phyloP scores from a whole-genome alignment of 2,329 filamentous ascomycete genomes.

The Coniella lustricola region DNA sequence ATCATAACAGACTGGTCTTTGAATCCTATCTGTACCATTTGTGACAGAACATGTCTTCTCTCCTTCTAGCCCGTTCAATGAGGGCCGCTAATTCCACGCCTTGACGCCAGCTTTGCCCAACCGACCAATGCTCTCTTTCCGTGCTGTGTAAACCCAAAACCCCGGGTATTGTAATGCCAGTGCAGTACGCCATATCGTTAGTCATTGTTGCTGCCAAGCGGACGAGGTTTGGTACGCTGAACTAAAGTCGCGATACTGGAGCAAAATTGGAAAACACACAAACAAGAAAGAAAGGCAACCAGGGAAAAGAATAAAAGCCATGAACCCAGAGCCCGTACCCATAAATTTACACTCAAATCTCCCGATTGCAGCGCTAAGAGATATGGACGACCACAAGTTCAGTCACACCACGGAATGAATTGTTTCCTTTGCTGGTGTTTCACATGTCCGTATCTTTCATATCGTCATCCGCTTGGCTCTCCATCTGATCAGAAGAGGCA shows the following conservation, averaged over 20 bases:
- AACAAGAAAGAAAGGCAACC: no score
- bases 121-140: conserved; percentile 11
- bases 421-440: not conserved
- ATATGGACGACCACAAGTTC: not conserved
- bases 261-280: not conserved
- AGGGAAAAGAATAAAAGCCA: no score
- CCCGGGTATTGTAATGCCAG: not conserved
- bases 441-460: conserved; percentile 25
- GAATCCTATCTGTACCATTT: conserved; percentile 8
- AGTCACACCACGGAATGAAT: not conserved
- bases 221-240: not conserved
- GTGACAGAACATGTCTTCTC: conserved; percentile 1
- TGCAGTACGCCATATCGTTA: conserved; percentile 10
- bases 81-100: conserved; percentile 5
- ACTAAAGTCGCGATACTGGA: no score
- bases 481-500: conserved; percentile 48
- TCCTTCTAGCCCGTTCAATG: not conserved
- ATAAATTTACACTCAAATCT: no score
- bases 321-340: no score
- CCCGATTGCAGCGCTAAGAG: not conserved
- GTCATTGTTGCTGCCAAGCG: conserved; percentile 7
- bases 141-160: conserved; percentile 5
- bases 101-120: conserved; percentile 12
- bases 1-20: not conserved
- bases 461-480: conserved; percentile 40